Conservation (phyloP, 2,329 filamentous ascomycete genomes). For the Camillea tinctor region DNA sequence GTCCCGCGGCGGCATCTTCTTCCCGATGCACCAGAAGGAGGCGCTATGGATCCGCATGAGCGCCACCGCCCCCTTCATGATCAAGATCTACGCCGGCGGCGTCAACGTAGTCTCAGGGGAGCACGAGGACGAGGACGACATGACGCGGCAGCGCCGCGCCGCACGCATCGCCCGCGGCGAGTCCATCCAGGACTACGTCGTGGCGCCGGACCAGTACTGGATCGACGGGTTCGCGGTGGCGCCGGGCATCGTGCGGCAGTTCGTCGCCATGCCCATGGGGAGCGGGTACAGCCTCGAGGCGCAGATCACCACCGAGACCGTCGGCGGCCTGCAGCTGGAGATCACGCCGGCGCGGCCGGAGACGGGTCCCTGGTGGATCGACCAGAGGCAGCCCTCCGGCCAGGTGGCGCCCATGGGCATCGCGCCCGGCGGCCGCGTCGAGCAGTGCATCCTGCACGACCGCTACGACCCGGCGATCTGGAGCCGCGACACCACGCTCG, state of each 20-base stretch:
- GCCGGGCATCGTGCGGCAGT: conserved; percentile 43
- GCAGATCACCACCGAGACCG: conserved; percentile 40
- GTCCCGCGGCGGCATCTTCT: conserved; percentile 42
- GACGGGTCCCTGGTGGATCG: not conserved
- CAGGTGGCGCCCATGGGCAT: conserved; percentile 9
- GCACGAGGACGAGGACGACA: conserved; percentile 20
- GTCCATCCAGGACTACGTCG: conserved; percentile 33
- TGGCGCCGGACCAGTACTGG: conserved; percentile 38
- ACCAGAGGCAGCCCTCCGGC: not conserved
- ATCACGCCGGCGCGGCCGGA: conserved; percentile 32
- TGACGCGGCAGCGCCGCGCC: conserved; percentile 15
- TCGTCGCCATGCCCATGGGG: conserved; percentile 45
- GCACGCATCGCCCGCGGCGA: not conserved
- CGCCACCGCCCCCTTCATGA: conserved; percentile 29
- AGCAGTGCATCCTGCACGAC: conserved; percentile 17
- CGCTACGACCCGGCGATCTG: not conserved
- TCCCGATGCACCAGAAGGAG: conserved; percentile 45
- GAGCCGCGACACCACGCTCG: conserved; percentile 11
- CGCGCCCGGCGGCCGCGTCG: conserved; percentile 18
- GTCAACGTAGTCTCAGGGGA: conserved; percentile 42
- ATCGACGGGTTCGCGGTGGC: conserved; percentile 39
- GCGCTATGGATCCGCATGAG: conserved; percentile 41
- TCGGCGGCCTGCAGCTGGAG: conserved; percentile 45
- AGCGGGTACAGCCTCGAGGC: conserved; percentile 44
- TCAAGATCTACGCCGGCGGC: conserved; percentile 41